Conservation (phyloP, 768 basidiomycete genomes). For the Porphyrellus cyaneotinctus region DNA sequence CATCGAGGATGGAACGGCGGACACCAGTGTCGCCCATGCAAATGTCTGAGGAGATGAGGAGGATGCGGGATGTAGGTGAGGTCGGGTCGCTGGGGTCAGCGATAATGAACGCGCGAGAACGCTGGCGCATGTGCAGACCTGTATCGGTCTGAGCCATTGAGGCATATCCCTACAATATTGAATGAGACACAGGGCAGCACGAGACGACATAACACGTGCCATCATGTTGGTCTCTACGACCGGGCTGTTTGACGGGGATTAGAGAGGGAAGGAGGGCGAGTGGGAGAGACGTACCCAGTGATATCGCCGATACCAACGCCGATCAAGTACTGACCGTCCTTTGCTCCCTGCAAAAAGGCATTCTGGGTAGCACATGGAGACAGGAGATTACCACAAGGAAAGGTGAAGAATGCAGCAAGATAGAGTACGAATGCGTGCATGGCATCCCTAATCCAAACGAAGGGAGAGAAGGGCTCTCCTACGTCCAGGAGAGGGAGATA, state of each 20-base stretch:
- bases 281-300: conserved; percentile 50
- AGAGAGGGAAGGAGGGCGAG: neutral
- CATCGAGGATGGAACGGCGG: conserved; percentile 60
- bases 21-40: conserved; percentile 80
- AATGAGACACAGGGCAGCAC: neutral
- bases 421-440: conserved; percentile 41
- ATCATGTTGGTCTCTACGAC: conserved; percentile 85
- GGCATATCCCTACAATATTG: conserved; percentile 56
- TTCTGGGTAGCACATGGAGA: neutral
- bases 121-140: conserved; percentile 76
- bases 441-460: conserved; percentile 31
- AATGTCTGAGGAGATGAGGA: conserved; percentile 81
- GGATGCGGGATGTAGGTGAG: conserved; percentile 51
- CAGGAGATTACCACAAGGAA: conserved; percentile 31
- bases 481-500: conserved; percentile 20
- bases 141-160: conserved; percentile 60
- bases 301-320: conserved; percentile 55
- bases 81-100: conserved; percentile 40
- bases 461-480: conserved; percentile 12
- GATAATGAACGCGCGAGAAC: conserved; percentile 72
- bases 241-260: conserved; percentile 39
- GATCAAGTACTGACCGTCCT: conserved; percentile 21
- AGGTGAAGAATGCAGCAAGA: conserved; percentile 40
- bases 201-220: conserved; percentile 36
- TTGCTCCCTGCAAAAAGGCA: neutral